phyloP scores from a whole-genome alignment of 2,329 filamentous ascomycete genomes.

The Amphichorda felina region DNA sequence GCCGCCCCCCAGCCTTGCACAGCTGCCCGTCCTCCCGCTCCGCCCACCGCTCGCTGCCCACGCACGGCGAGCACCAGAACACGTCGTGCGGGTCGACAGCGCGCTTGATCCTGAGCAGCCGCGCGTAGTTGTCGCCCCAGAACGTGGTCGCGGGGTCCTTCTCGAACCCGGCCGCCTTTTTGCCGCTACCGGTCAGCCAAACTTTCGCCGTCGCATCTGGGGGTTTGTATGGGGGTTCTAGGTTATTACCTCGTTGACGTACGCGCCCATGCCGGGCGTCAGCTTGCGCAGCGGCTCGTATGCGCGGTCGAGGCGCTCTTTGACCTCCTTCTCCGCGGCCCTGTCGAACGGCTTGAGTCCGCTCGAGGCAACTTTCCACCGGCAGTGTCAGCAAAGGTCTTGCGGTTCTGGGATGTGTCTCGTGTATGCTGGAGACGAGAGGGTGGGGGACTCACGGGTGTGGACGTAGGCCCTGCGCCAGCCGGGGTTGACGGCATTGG shows the following conservation, averaged over 20 bases:
- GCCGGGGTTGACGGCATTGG: constrained; percentile 34
- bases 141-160: constrained; percentile 25
- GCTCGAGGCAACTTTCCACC: neutral
- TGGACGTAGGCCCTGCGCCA: constrained; percentile 36
- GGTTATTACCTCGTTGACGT: constrained; percentile 34
- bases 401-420: too few relatives aligned
- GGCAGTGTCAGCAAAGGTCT: neutral
- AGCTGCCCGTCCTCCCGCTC: constrained; percentile 11
- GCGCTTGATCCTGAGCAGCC: constrained; percentile 30
- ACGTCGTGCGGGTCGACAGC: constrained; percentile 32
- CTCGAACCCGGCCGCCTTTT: constrained; percentile 24
- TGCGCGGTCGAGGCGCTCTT: constrained; percentile 11
- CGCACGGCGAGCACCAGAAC: constrained; percentile 35
- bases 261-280: constrained; percentile 26
- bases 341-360: constrained; percentile 10
- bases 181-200: too few relatives aligned
- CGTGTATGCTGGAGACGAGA: constrained; percentile 17
- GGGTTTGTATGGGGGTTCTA: too few relatives aligned
- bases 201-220: neutral
- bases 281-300: constrained; percentile 25
- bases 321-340: constrained; percentile 11
- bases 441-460: constrained; percentile 25
- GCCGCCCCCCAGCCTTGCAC: constrained; percentile 7
- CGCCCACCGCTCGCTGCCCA: constrained; percentile 30
- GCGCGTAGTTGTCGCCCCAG: constrained; percentile 32